A percentile compares a stretch with the other conserved stretches of the same genome.
phyloP scores from a whole-genome alignment of 352 stramenopile genomes.

The Phytophthora brassicae region DNA sequence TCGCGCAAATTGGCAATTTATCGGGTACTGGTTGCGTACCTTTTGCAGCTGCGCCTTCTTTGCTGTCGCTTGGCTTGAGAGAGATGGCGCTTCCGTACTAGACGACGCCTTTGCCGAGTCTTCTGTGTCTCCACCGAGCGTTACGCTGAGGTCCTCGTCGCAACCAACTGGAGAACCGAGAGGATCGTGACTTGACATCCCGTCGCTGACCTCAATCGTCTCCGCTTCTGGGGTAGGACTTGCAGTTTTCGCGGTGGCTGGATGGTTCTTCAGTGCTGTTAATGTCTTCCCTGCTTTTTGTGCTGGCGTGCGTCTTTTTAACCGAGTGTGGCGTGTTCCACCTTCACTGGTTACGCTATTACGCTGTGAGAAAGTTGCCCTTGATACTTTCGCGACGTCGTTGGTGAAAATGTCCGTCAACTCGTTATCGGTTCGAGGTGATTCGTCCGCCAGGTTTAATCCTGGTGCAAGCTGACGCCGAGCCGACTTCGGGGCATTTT shows the following conservation, averaged over 20 bases:
- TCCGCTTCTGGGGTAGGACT: background rate
- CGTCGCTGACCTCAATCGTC: background rate
- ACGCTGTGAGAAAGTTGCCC: background rate
- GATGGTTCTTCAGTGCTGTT: background rate
- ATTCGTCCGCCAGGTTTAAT: slow-evolving; percentile 23
- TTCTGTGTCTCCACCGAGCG: background rate
- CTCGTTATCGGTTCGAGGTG: slow-evolving; percentile 23
- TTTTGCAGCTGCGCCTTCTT: slow-evolving; percentile 17
- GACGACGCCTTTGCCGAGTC: background rate
- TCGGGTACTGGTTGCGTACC: slow-evolving; percentile 12
- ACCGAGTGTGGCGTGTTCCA: slow-evolving; percentile 15
- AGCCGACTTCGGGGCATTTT: slow-evolving; percentile 23
- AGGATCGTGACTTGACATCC: slow-evolving; percentile 14
- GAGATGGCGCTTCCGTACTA: background rate
- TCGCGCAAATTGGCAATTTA: background rate
- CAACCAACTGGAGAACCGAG: slow-evolving; percentile 24
- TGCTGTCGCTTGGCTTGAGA: slow-evolving; percentile 1
- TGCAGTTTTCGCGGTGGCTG: background rate
- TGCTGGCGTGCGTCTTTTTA: slow-evolving; percentile 28
- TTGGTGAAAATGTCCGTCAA: slow-evolving; percentile 6
- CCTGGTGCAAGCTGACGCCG: slow-evolving; percentile 21
- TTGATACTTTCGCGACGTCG: background rate
- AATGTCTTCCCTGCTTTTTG: slow-evolving; percentile 28
- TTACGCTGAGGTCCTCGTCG: slow-evolving; percentile 14
- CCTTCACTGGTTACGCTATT: background rate